Evolutionary conservation across 371 early-diverging fungal species (phyloP), one percentile per base, ranked within the genome.

Genomic region (Coemansia linderi): DNA sequence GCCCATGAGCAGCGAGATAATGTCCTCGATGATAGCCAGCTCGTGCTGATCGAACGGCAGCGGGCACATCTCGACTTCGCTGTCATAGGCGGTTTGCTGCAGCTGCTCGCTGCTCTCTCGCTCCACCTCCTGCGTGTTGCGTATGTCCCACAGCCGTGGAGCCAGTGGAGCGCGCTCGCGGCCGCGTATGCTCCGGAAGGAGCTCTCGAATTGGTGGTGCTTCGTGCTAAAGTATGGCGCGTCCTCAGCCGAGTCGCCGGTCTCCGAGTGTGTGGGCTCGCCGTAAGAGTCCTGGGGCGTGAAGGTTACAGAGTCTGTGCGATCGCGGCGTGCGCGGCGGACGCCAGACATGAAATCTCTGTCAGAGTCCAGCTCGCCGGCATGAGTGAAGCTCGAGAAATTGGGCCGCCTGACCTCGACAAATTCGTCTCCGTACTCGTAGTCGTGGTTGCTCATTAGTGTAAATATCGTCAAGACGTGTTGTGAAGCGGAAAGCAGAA

Each of bases 1-100:
- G 1, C 95, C 95, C 87, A 93, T 86, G 73, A 95, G 79, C n/a
- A 93, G 87, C 70, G 88, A 94, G 44, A 95, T 81, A 0, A 95
- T 71, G 69, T 96, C 97, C 66, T 96, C 94, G 24, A 96, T 90
- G 19, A 94, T 83, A 0, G 88, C 85, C 72, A 86, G 85, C 81
- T 96, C 95, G 73, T 96, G 97, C 57, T 87, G 73, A 22, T 63
- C 67, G 0, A 29, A 24, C 39, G 59, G 59, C 60, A 77, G 59
- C 50, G 33, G 62, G 29, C 61, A 66, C 60, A 59, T 36, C 59
- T 68, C 73, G 22, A 76, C 65, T 1, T 69, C 66, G 36, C 50
- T 65, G 56, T 76, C 76, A 8, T 73, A 76, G 19, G 50, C 41
- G 33, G 29, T 70, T 13, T 56, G 37, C 8, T 54, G 58, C 19